These are phyloP conservation scores for Beauveria brongniartii DNA, from an alignment of 2,329 filamentous ascomycete genomes.

Conservation along the genomic window DNA sequence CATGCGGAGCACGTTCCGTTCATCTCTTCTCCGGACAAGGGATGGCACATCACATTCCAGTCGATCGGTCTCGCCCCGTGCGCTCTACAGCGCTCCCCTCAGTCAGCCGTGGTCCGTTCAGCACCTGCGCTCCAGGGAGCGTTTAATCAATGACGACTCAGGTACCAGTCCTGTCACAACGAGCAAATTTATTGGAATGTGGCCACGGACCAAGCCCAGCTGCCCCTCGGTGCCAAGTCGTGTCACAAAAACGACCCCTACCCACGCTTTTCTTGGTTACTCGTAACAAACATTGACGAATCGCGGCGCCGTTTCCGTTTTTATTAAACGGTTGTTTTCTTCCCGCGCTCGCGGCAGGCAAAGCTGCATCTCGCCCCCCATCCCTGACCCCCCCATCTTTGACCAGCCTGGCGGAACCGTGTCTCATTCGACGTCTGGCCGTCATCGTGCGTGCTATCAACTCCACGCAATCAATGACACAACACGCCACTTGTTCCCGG, in stretches of 20 bases:
- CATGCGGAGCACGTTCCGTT: not conserved
- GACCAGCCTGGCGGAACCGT: not conserved
- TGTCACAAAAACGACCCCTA: no score
- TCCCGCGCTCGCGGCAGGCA: not conserved
- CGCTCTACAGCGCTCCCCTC: not conserved
- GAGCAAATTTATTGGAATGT: no score
- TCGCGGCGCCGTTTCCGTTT: not conserved
- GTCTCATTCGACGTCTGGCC: not conserved
- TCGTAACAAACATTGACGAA: no score
- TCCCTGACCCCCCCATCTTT: not conserved
- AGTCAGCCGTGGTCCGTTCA: not conserved
- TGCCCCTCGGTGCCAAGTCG: no score
- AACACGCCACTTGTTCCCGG: not conserved
- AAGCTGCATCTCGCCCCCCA: not conserved
- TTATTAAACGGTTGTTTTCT: not conserved
- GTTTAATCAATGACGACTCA: no score
- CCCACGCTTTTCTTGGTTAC: no score
- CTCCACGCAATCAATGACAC: not conserved
- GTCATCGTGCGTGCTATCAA: not conserved
- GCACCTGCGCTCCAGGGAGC: no score
- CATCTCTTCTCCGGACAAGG: not conserved
- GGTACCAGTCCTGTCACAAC: no score
- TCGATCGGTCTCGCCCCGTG: not conserved
- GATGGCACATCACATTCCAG: not conserved
- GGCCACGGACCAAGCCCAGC: no score